phyloP scores from a whole-genome alignment of 805 yeast species.

The Candida silvatica region DNA sequence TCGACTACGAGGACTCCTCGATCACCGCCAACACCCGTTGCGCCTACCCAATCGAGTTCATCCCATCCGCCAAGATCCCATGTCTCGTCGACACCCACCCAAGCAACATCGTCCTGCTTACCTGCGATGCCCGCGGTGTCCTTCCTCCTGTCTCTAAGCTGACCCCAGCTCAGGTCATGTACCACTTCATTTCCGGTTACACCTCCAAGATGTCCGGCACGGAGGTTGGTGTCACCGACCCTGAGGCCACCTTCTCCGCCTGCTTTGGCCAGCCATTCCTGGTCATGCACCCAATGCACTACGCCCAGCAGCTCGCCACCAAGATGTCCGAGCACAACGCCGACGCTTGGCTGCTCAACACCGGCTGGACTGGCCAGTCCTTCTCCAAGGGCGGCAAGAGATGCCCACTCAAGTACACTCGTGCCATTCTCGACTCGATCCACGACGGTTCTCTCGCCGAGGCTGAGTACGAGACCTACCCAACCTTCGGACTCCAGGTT shows the following conservation, averaged over 20 bases:
- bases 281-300: constrained; percentile 96
- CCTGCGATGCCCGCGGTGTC: constrained; percentile 98
- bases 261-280: constrained; percentile 99
- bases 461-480: constrained; percentile 76
- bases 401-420: constrained; percentile 95
- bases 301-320: constrained; percentile 92
- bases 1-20: constrained; percentile 73
- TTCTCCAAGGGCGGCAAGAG: constrained; percentile 92
- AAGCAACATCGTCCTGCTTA: constrained; percentile 80
- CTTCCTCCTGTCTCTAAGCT: constrained; percentile 94
- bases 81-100: constrained; percentile 89
- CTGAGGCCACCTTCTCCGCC: constrained; percentile 95
- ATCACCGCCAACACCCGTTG: constrained; percentile 98
- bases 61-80: constrained; percentile 94
- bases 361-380: constrained; percentile 98
- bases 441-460: constrained; percentile 83
- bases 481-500: constrained; percentile 77
- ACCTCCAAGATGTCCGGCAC: constrained; percentile 99
- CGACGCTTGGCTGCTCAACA: constrained; percentile 92
- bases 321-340: constrained; percentile 86
- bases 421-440: constrained; percentile 91
- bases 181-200: constrained; percentile 97
- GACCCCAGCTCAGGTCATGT: constrained; percentile 95
- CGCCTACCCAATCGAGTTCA: constrained; percentile 96
- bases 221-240: constrained; percentile 97